Percentiles rank a stretch among this genome's conserved stretches.
Conservation (phyloP, 2,329 filamentous ascomycete genomes). For the Venturia asperata region DNA sequence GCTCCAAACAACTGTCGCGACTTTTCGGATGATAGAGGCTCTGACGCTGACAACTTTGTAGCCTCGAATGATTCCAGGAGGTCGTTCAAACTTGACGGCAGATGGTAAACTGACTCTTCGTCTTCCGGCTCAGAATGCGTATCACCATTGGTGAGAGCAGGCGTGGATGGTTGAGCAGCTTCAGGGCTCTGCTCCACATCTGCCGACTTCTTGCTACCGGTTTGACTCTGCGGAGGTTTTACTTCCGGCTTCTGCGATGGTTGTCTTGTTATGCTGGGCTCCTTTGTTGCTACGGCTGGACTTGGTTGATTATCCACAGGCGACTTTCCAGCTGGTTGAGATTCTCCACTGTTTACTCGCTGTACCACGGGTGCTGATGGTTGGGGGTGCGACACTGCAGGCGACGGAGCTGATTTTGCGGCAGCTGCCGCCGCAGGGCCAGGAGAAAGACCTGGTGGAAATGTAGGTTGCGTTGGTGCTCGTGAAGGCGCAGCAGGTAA, state of each 20-base stretch:
- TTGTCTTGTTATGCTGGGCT: constrained; percentile 6
- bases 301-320: constrained; percentile 43
- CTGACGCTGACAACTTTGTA: constrained; percentile 62
- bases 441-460: constrained; percentile 17
- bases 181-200: constrained; percentile 37
- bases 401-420: background rate
- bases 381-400: constrained; percentile 22
- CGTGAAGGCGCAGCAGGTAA: constrained; percentile 74
- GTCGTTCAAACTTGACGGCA: constrained; percentile 82
- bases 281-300: constrained; percentile 32
- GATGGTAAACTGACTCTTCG: constrained; percentile 84
- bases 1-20: constrained; percentile 28
- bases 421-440: background rate
- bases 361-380: constrained; percentile 24
- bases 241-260: background rate
- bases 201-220: constrained; percentile 25
- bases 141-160: constrained; percentile 47
- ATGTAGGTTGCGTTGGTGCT: constrained; percentile 3
- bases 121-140: constrained; percentile 40
- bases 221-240: constrained; percentile 4
- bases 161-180: constrained; percentile 22
- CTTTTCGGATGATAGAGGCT: constrained; percentile 25
- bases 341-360: constrained; percentile 28
- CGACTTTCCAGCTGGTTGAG: constrained; percentile 41
- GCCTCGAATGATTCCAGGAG: constrained; percentile 85